Conservation (phyloP, 2,329 filamentous ascomycete genomes). For the Botrytis medusae region DNA sequence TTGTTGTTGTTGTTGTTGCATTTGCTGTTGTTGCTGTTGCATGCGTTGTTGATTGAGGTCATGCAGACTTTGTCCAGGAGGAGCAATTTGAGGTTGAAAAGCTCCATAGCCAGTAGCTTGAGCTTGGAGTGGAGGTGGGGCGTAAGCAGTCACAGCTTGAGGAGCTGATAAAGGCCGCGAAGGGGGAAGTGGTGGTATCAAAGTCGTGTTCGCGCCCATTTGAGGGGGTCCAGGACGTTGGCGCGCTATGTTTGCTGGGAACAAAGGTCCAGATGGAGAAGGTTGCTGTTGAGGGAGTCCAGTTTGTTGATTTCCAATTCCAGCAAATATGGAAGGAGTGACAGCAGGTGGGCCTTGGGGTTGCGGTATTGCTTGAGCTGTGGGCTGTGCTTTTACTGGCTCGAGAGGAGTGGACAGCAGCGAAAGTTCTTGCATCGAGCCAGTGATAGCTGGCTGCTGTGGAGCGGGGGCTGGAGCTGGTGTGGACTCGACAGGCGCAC, state of each 20-base stretch:
- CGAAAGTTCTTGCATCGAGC: constrained; percentile 69
- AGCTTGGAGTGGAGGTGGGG: constrained; percentile 72
- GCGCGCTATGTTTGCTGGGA: constrained; percentile 50
- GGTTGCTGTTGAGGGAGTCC: constrained; percentile 41
- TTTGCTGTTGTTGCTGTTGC: constrained; percentile 62
- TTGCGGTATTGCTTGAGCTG: constrained; percentile 35
- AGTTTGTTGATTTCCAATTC: constrained; percentile 49
- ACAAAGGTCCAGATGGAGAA: constrained; percentile 19
- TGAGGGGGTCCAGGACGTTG: constrained; percentile 73
- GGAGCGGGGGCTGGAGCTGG: constrained; percentile 44
- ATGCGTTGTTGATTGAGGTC: constrained; percentile 56
- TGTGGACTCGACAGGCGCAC: constrained; percentile 40
- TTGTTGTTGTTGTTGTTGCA: constrained; percentile 63
- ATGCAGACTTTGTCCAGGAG: constrained; percentile 73
- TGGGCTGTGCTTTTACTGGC: constrained; percentile 47
- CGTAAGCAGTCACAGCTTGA: constrained; percentile 73
- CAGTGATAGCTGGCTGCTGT: constrained; percentile 57
- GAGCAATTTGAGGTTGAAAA: constrained; percentile 63
- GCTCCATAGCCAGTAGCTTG: constrained; percentile 69
- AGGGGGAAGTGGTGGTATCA: constrained; percentile 75
- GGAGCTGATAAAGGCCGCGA: constrained; percentile 84
- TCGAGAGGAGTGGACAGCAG: constrained; percentile 60
- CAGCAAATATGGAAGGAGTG: constrained; percentile 58
- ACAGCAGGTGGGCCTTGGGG: constrained; percentile 47
- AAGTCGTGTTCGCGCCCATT: constrained; percentile 53